Evolutionary conservation across 1,284 basidiomycete genomes (phyloP), one percentile per base, ranked within the genome.

Genomic region (Porodaedalea pini): DNA sequence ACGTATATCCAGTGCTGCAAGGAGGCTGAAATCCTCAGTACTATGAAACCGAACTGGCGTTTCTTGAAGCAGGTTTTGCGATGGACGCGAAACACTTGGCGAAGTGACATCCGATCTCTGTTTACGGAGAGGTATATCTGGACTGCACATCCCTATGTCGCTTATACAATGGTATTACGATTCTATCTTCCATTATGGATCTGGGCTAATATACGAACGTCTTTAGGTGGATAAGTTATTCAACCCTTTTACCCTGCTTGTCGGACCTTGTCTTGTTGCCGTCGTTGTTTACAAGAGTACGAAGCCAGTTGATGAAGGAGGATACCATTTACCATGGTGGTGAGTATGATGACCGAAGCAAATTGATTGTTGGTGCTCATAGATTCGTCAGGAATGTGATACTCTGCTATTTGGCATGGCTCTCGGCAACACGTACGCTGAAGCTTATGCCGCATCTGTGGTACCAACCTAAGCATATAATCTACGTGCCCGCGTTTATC

Each of bases 31-130:
- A 76, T 95, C 39, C 76, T 94, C 54, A 90, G 86, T 71, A 95
- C 92, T 52, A 96, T 94, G 92, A 96, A 96, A 72, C 92, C 92
- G 39, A 92, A 95, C 73, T 95, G 92, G 92, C 79, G 92, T 51
- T 95, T 95, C 76, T 74, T 95, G 69, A 93, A 94, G 73, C 93
- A 95, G 70, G 92, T 95, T 15, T 73, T 96, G 56, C 76, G 93
- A 59, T 95, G 92, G 93, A 96, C 92, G 13, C 75, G 92, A 63
- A 95, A 95, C 74, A 95, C 93, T 0, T 95, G 93, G 92, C 77
- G 92, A 52, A 91, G 88, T 1, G 93, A 95, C 76, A 69, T 95
- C 64, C 79, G 93, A 51, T 90, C 88, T 62, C 76, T 95, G 60
- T 95, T 95, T 71, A 94, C 82, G 75, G 92, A 95, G 69, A 74